phyloP scores from a whole-genome alignment of 371 early-diverging fungal genomes.

The Rhizopus stolonifer region DNA sequence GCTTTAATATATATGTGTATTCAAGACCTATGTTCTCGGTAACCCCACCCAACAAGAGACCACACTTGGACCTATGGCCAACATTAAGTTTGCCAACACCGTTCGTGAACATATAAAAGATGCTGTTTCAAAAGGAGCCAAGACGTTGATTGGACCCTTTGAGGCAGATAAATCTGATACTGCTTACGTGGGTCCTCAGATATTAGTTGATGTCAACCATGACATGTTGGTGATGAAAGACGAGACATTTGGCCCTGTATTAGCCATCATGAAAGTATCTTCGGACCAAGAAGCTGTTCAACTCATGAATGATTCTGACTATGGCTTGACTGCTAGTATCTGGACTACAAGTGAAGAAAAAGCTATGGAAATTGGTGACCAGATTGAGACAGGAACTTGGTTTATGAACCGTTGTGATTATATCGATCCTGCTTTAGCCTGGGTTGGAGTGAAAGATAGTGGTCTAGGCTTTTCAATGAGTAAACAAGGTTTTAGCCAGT shows the following conservation, averaged over 20 bases:
- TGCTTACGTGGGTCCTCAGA: slow-evolving; percentile 76
- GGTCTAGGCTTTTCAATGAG: slow-evolving; percentile 75
- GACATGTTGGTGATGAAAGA: slow-evolving; percentile 79
- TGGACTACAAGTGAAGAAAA: slow-evolving; percentile 73
- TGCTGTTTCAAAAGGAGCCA: slow-evolving; percentile 76
- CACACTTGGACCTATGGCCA: slow-evolving; percentile 83
- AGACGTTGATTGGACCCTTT: slow-evolving; percentile 64
- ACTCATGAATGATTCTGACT: slow-evolving; percentile 81
- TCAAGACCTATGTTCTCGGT: slow-evolving; percentile 58
- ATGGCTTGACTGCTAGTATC: slow-evolving; percentile 83
- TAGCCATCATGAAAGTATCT: slow-evolving; percentile 72
- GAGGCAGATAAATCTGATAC: slow-evolving; percentile 56
- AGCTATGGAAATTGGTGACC: slow-evolving; percentile 64
- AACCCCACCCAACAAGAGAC: slow-evolving; percentile 65
- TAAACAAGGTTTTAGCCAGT: slow-evolving; percentile 69
- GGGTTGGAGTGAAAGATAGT: slow-evolving; percentile 83
- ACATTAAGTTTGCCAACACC: slow-evolving; percentile 62
- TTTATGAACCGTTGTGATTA: slow-evolving; percentile 88
- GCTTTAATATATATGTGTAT: neutral
- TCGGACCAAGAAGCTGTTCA: slow-evolving; percentile 77
- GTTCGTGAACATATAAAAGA: slow-evolving; percentile 72
- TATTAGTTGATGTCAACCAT: slow-evolving; percentile 73
- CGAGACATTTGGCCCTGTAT: slow-evolving; percentile 88
- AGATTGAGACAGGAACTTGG: slow-evolving; percentile 81
- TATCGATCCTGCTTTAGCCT: slow-evolving; percentile 78